Evolutionary conservation across 441 rosid species (phyloP), one percentile per base, ranked within the genome.

Genomic region (Macaranga tanarius): DNA sequence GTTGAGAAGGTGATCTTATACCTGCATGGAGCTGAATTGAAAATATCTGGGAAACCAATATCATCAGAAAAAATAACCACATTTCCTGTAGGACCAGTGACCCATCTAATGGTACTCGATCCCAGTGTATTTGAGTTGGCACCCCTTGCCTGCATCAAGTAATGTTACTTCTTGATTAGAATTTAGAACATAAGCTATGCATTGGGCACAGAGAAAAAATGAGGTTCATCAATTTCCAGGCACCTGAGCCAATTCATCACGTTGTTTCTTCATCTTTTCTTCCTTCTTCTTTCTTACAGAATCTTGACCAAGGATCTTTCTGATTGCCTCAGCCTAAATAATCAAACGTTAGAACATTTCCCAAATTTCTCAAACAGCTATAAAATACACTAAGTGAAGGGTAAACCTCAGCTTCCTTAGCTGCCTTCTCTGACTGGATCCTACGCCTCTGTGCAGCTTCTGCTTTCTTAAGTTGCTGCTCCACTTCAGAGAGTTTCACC

Each of bases 221-320:
- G 28, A 62, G 11, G 17, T 20, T 34, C 20, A 31, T 22, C 9
- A 6, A 31, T 23, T 4, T 42, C 64, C 47, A 13, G 71, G 55
- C 62, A 81, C 75, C 95, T 88, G 93, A 64, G 89, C 92, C 83
- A 89, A 26, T 77, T 89, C 97, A 71, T 90, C 91, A 7, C 67
- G 93, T 59, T 85, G 89, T 69, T 84, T 88, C 83, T 87, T 92
- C 1, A 83, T 87, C 82, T 91, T 92, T 59, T 87, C 94, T 78
- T 90, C 97, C 70, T 89, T 87, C 80, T 92, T 92, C 95, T 90
- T 91, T 87, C 96, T 84, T 67, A 71, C 83, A 28, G 96, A 92
- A 82, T 92, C 98, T 83, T 92, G 99, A 59, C 97, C 97, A 50
- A 91, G 96, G 75, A 95, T 91, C 88, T 91, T 95, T 69, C 93